Percentiles rank a stretch among this genome's conserved stretches.
Evolutionary conservation across 108 stramenopile species (phyloP).

Genomic region (Pseudonitzschia pungens): DNA sequence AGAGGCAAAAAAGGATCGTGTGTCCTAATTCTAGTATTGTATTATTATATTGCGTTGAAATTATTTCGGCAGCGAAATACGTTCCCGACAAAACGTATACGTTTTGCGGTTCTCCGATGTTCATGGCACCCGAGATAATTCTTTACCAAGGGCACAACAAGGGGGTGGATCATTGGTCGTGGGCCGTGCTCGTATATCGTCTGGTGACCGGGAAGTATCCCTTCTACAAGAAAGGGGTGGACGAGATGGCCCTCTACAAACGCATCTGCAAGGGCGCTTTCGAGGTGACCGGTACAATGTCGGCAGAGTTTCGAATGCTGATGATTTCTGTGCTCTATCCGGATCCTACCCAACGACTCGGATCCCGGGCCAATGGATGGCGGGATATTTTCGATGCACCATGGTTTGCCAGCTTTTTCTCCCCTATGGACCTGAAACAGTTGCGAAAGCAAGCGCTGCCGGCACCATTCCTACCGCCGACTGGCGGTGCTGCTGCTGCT

Average conservation of each 20-base stretch:
- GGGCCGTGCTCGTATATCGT: conserved; percentile 87
- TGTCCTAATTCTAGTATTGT: not conserved
- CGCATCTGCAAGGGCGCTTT: conserved; percentile 69
- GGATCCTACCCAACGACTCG: conserved; percentile 62
- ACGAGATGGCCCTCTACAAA: conserved; percentile 90
- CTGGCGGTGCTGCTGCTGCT: too few relatives aligned
- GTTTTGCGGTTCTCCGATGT: conserved; percentile 92
- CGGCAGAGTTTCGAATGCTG: conserved; percentile 38
- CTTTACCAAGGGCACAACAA: conserved; percentile 43
- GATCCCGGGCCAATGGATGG: conserved; percentile 56
- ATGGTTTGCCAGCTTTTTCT: conserved; percentile 55
- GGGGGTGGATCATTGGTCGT: conserved; percentile 87
- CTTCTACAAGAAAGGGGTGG: conserved; percentile 87
- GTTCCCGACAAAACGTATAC: conserved; percentile 86
- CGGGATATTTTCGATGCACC: conserved; percentile 57
- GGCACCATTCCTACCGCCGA: conserved; percentile 89
- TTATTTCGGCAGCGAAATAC: conserved; percentile 42
- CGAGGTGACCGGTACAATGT: conserved; percentile 23
- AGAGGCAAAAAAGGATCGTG: too few relatives aligned
- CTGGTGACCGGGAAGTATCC: conserved; percentile 94
- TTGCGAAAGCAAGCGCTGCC: conserved; percentile 48
- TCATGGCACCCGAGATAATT: conserved; percentile 81
- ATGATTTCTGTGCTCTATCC: conserved; percentile 50
- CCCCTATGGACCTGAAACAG: conserved; percentile 53
- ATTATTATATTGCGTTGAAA: not conserved